phyloP scores from a whole-genome alignment of 2,329 filamentous ascomycete genomes.

The Trichoderma sp. region DNA sequence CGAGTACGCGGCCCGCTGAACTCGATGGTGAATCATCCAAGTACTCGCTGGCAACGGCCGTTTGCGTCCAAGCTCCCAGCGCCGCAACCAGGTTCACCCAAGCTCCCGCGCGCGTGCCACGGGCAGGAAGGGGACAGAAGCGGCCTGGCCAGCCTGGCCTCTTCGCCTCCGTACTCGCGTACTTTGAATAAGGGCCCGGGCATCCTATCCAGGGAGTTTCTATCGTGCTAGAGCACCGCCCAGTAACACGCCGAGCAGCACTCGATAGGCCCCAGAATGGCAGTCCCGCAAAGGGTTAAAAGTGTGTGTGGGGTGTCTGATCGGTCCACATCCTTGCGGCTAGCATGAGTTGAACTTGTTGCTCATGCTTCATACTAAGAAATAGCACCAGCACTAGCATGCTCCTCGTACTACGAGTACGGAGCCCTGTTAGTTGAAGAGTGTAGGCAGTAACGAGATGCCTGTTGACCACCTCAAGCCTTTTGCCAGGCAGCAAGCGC shows the following conservation, averaged over 20 bases:
- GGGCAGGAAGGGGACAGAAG: neutral
- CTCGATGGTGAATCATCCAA: neutral
- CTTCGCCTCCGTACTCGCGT: neutral
- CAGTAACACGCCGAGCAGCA: neutral
- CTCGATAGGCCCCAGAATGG: neutral
- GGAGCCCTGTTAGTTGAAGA: neutral
- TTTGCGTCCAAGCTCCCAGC: neutral
- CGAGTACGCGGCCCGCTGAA: neutral
- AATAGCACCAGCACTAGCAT: neutral
- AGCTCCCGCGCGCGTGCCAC: neutral
- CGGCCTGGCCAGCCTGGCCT: neutral
- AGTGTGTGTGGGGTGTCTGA: conserved; percentile 17
- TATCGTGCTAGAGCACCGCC: neutral
- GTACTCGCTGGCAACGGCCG: neutral
- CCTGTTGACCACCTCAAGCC: neutral
- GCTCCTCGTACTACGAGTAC: neutral
- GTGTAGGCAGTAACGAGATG: neutral
- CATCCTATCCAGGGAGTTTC: neutral
- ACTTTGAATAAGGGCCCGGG: neutral
- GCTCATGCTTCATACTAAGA: neutral
- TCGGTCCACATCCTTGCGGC: conserved; percentile 13
- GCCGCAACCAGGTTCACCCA: neutral
- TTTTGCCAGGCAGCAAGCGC: neutral
- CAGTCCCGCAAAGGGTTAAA: conserved; percentile 14
- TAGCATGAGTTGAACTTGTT: neutral